Percentiles rank a stretch among this genome's conserved stretches.
Conservation (phyloP, 768 basidiomycete species). For the Tricholoma bakamatsutake region DNA sequence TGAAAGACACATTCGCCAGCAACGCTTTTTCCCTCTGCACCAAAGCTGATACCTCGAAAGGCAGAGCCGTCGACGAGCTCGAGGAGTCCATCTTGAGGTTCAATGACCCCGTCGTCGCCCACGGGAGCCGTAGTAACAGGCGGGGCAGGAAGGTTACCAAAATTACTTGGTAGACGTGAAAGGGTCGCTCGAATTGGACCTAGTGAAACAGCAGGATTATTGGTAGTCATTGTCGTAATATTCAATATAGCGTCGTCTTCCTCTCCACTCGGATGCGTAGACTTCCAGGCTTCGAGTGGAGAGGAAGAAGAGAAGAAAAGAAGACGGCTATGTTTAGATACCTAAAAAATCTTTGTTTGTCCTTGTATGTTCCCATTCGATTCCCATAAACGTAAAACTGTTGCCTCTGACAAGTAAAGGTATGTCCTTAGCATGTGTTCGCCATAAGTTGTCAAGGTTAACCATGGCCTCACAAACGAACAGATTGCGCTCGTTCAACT, state of each 20-base stretch:
- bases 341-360: constrained; percentile 31
- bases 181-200: constrained; percentile 35
- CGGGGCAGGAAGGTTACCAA: constrained; percentile 27
- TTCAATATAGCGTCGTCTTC: constrained; percentile 28
- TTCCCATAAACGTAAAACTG: too few relatives aligned
- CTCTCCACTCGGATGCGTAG: constrained; percentile 40
- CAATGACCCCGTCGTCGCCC: constrained; percentile 20
- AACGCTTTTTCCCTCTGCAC: constrained; percentile 84
- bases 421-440: background rate
- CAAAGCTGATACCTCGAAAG: constrained; percentile 87
- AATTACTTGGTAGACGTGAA: constrained; percentile 37
- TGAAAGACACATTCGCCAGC: constrained; percentile 99
- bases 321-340: constrained; percentile 29
- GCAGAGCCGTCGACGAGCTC: constrained; percentile 89
- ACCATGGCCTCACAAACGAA: background rate
- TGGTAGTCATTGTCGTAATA: constrained; percentile 16
- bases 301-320: constrained; percentile 48
- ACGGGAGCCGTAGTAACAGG: constrained; percentile 29
- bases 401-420: background rate
- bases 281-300: constrained; percentile 34
- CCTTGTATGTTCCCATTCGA: constrained; percentile 17
- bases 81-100: constrained; percentile 59
- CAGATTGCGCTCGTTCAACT: background rate
- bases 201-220: constrained; percentile 17
- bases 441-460: background rate